Evolutionary conservation across 345 rosid species (phyloP), one percentile per base, ranked within the genome.

Genomic region (Gynandropsis gynandra): DNA sequence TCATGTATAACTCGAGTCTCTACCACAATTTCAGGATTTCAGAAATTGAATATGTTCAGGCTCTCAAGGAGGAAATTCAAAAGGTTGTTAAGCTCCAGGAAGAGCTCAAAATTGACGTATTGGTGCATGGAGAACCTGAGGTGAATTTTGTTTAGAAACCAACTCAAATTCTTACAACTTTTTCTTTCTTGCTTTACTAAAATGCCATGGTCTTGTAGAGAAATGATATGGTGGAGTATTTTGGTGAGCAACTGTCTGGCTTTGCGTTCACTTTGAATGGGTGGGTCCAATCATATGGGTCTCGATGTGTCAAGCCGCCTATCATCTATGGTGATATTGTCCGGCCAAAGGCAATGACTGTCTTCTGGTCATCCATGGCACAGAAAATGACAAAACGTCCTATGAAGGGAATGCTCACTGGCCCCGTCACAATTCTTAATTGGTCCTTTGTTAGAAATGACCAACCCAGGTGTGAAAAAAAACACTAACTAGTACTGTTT

Each of bases 41-140:
- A 13, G 87, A 82, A 56, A 56, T 54, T 43, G 83, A 76, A 10
- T 85, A 85, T 41, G 71, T 76, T 16, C 61, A 64, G 33, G 68
- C 83, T 58, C 80, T 85, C 58, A 82, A 80, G 75, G 80, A 65
- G 61, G 95, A 85, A 62, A 76, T 82, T 38, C 74, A 34, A 53
- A 78, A 80, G 37, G 87, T 85, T 62, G 78, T 85, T 63, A 69
- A 76, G 68, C 74, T 85, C 49, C 95, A 85, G 34, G 95, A 82
- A 72, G 95, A 80, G 69, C 78, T 82, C 49, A 89, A 78, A 50
- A 80, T 85, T 53, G 89, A 85, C 76, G 89, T 85, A 31, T 56
- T 85, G 62, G 95, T 85, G 41, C 95, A 85, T 37, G 95, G 95
- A 45, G 88, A 81, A 64, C 85, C 93, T 51, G 93, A 84, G 83